phyloP scores from a whole-genome alignment of 2,329 filamentous ascomycete species.

The Diaporthe sp. region DNA sequence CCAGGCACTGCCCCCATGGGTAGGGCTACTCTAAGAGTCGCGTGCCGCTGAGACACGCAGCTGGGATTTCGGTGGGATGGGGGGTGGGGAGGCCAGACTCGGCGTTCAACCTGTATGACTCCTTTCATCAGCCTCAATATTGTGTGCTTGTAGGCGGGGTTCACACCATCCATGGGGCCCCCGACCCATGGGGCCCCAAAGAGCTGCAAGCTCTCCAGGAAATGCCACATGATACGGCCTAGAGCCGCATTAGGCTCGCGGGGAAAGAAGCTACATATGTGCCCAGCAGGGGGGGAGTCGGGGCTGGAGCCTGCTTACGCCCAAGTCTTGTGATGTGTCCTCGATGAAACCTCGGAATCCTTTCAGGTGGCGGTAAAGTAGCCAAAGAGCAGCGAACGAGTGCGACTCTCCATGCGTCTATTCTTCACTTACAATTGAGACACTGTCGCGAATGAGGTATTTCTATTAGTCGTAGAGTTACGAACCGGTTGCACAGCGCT shows the following conservation, averaged over 20 bases:
- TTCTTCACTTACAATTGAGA: background rate
- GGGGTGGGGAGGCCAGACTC: background rate
- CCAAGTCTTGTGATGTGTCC: background rate
- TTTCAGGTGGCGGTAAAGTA: background rate
- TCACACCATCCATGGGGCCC: background rate
- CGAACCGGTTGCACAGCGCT: background rate
- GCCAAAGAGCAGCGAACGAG: background rate
- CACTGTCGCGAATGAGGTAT: background rate
- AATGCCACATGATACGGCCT: background rate
- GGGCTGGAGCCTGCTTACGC: constrained; percentile 11
- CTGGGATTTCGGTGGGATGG: background rate
- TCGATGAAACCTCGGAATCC: constrained; percentile 10
- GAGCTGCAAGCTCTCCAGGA: constrained; percentile 10
- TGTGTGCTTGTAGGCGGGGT: background rate
- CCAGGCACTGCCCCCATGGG: constrained; percentile 8
- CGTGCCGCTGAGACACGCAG: constrained; percentile 12
- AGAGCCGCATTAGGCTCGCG: constrained; percentile 8
- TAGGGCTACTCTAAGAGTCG: background rate
- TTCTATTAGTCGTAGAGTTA: background rate
- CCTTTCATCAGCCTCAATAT: constrained; percentile 18
- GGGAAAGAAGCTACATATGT: constrained; percentile 10
- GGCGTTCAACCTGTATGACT: constrained; percentile 2
- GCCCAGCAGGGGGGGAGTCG: constrained; percentile 1
- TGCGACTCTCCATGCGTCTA: background rate
- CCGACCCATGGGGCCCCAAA: constrained; percentile 6